Conservation (phyloP, 768 basidiomycete species). For the Serendipita vermifera region DNA sequence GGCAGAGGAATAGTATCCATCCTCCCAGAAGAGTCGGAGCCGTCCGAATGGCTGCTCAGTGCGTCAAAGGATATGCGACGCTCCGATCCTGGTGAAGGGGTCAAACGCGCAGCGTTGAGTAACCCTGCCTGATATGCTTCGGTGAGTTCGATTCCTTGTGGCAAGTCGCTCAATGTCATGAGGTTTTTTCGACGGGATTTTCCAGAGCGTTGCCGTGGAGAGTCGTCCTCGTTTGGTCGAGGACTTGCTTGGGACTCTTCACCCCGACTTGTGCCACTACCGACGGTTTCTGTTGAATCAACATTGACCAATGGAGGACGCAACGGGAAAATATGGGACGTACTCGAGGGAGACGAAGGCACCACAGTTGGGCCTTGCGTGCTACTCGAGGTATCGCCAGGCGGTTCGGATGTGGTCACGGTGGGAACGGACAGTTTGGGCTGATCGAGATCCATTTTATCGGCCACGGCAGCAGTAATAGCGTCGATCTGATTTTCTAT, state of each 20-base stretch:
- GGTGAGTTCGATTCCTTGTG: no score
- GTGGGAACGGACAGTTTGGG: no score
- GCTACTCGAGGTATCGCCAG: no score
- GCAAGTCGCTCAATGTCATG: neutral
- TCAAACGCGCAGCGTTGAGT: no score
- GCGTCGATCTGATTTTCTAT: neutral
- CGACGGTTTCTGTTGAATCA: neutral
- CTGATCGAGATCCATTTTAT: neutral
- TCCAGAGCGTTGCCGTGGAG: neutral
- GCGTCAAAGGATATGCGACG: constrained; percentile 6
- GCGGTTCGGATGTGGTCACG: no score
- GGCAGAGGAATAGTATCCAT: neutral
- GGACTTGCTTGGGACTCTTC: constrained; percentile 2
- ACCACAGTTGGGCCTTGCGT: no score
- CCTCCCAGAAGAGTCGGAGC: constrained; percentile 3
- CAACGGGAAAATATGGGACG: no score
- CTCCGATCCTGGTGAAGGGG: neutral
- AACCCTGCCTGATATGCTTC: no score
- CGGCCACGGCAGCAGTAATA: neutral
- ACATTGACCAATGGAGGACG: neutral
- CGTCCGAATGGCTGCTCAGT: constrained; percentile 5
- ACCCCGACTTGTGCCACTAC: neutral
- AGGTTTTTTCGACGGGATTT: neutral
- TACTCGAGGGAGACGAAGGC: no score
- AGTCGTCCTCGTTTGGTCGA: neutral